Evolutionary conservation across 2,329 filamentous ascomycete genomes (phyloP), one percentile per base, ranked within the genome.

Genomic region (Beauveria asiatica): DNA sequence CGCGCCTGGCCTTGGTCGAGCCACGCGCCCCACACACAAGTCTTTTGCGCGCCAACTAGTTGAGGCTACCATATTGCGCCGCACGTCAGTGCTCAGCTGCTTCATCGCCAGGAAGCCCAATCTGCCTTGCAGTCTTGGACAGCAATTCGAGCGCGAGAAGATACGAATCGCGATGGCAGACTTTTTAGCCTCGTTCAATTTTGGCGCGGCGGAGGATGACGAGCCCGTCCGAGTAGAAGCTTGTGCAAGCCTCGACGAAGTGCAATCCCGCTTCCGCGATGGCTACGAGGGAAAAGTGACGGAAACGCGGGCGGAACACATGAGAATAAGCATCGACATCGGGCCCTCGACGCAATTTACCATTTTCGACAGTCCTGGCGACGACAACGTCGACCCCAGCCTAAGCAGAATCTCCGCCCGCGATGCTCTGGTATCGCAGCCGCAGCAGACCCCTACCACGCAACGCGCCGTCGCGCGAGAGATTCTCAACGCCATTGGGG

Each of bases 401-500:
- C 45, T 54, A 5, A 75, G 75, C 53, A 70, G 72, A 8, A 74
- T 83, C 19, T 70, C 67, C 16, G 78, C 74, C 10, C 74, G 73
- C 61, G 78, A 83, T 44, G 72, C 75, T 0, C 64, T 83, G 17
- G 71, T 75, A 64, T 77, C 77, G 64, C 82, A 83, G 68, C 76
- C 79, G 0, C 67, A 72, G 41, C 75, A 80, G 55, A 73, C 81
- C 60, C 79, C 80, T 0, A 67, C 70, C 1, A 68, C 80, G 39
- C 83, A 84, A 66, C 75, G 72, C 59, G 72, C 75, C 1, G 75
- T 83, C 33, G 76, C 80, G 9, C 78, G 77, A 64, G 74, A 79
- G 56, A 78, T 85, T 62, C 70, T 78, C 37, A 67, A 66, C 11
- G 70, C 72, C 3, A 64, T 84, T 16, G 70, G 76, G 25, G 68